phyloP scores from a whole-genome alignment of 2,329 filamentous ascomycete species.

The Pseudodiploospora longispora region DNA sequence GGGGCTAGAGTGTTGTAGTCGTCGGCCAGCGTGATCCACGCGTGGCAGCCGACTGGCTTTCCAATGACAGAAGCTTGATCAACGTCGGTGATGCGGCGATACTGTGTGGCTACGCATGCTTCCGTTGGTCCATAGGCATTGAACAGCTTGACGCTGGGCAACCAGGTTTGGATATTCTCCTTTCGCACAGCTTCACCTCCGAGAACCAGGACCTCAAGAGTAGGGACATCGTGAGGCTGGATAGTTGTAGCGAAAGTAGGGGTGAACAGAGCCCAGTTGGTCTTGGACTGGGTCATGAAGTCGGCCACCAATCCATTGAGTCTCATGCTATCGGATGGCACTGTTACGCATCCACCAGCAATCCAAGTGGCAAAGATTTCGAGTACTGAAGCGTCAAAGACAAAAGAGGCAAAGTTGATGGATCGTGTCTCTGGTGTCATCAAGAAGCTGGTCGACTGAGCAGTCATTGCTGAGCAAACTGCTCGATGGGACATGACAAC shows the following conservation, averaged over 20 bases:
- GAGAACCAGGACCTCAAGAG: neutral
- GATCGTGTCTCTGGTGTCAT: neutral
- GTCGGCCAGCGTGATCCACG: neutral
- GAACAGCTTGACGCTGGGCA: neutral
- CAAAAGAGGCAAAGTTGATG: neutral
- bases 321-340: neutral
- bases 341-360: neutral
- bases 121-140: conserved; percentile 5
- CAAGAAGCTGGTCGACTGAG: neutral
- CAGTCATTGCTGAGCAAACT: neutral
- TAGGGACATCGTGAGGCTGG: neutral
- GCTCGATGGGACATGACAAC: conserved; percentile 30
- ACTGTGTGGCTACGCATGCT: neutral
- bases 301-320: neutral
- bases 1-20: neutral
- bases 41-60: neutral
- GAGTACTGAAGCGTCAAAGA: neutral
- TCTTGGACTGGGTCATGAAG: neutral
- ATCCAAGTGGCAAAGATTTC: neutral
- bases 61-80: neutral
- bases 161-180: neutral
- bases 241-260: neutral
- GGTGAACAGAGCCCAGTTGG: neutral
- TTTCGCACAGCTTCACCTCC: neutral
- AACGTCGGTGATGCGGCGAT: neutral